Evolutionary conservation across 192 early-diverging fungal genomes (phyloP).

Genomic region (Coemansia biformis): DNA sequence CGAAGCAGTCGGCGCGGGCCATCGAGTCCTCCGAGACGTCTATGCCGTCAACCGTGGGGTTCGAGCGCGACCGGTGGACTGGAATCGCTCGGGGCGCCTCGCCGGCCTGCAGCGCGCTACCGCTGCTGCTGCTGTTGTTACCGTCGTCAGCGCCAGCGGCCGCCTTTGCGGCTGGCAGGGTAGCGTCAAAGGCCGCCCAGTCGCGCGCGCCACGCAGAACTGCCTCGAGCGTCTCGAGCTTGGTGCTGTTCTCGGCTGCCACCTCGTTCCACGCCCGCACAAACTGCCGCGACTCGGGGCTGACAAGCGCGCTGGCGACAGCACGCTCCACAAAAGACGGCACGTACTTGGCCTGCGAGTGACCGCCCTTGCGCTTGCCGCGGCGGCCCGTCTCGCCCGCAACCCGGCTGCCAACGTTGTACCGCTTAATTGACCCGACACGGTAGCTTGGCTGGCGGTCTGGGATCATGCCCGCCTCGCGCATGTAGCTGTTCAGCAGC

Average conservation of each 20-base stretch:
- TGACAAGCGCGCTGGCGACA: slow-evolving; percentile 62
- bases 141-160: slow-evolving; percentile 18
- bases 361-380: slow-evolving; percentile 29
- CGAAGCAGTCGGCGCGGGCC: slow-evolving; percentile 46
- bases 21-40: slow-evolving; percentile 34
- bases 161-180: no score
- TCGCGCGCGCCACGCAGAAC: slow-evolving; percentile 46
- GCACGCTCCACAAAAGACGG: slow-evolving; percentile 69
- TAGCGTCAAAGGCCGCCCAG: slow-evolving; percentile 28
- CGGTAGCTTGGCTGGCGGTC: slow-evolving; percentile 49
- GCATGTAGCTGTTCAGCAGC: slow-evolving; percentile 49
- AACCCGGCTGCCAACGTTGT: slow-evolving; percentile 16
- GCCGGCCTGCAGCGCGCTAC: neutral
- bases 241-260: slow-evolving; percentile 46
- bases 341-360: slow-evolving; percentile 48
- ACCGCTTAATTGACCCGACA: slow-evolving; percentile 22
- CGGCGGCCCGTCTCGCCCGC: slow-evolving; percentile 29
- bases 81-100: no score
- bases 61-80: slow-evolving; percentile 35
- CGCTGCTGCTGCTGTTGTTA: slow-evolving; percentile 1
- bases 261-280: slow-evolving; percentile 61
- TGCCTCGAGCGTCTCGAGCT: slow-evolving; percentile 55
- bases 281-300: slow-evolving; percentile 64
- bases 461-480: slow-evolving; percentile 45
- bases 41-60: slow-evolving; percentile 18